Percentiles rank a stretch among this genome's conserved stretches.
These are phyloP conservation scores for Berkeleyomyces rouxiae DNA, from an alignment of 2,329 filamentous ascomycete species.

Conservation along the genomic window DNA sequence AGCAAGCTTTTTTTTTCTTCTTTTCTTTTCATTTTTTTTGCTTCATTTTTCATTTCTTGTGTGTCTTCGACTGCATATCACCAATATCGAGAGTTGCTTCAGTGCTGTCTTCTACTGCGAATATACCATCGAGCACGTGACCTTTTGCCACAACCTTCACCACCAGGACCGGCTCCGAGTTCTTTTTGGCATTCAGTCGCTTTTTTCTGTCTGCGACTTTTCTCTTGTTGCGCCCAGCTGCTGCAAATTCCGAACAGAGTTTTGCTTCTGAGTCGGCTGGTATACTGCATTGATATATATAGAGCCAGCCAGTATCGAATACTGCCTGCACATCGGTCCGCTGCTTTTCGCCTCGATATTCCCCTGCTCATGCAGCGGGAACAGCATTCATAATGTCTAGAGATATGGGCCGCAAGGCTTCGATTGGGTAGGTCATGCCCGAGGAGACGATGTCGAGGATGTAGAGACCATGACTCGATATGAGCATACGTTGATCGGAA, in stretches of 20 bases:
- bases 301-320: background rate
- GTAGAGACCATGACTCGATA: background rate
- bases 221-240: background rate
- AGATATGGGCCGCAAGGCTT: constrained; percentile 5
- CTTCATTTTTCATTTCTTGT: background rate
- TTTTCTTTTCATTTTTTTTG: constrained; percentile 2
- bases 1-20: constrained; percentile 6
- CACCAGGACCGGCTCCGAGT: background rate
- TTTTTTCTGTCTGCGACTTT: background rate
- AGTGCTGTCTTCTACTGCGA: background rate
- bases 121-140: background rate
- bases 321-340: background rate
- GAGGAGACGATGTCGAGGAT: background rate
- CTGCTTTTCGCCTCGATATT: background rate
- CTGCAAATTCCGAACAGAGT: no score
- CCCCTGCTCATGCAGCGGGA: background rate
- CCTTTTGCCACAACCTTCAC: background rate
- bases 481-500: background rate
- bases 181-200: background rate
- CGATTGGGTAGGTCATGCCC: background rate
- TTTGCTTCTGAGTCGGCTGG: no score
- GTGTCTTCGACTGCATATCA: background rate
- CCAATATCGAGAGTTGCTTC: background rate
- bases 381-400: constrained; percentile 1
- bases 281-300: background rate